Base-by-base conservation (phyloP, 1,139 yeast species). In the Magnusiomyces tetraspermus region DNA sequence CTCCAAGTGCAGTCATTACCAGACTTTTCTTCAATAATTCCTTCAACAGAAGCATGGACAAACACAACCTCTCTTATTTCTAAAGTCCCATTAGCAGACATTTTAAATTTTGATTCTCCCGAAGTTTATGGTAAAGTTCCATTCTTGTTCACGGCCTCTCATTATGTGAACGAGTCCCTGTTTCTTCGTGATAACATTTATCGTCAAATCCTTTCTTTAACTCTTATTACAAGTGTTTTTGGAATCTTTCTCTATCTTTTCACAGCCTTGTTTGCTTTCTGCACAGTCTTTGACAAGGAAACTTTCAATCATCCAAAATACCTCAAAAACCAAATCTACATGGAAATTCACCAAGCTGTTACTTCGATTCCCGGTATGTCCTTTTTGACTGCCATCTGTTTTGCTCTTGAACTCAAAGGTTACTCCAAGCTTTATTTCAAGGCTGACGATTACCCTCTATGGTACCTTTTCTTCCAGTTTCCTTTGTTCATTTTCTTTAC, bases 231-330 rank as follows among this genome's bases (percentile, higher is more conserved):
- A 59, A 79, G 89, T 43, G 56, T 90, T 13, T 90, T 90, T 65
- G 98, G 97, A 43, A 82, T 92, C 85, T 51, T 82, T 17, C 72
- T 90, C 51, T 92, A 92, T 70, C 74, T 89, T 51, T 59, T 70
- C n/a, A 85, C 82, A 51, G 97, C 97, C 10, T 73, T 81, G 17
- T 63, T 85, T 36, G 83, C 95, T 15, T 92, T 86, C 67, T 60
- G 75, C 48, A 80, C 83, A 61, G 82, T 92, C 31, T 92, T 87
- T 67, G 97, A 92, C 71, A 83, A 82, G 64, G 82, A 82, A 55
- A 86, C 89, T 55, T 88, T 92, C 76, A 86, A 92, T 71, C 98
- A 92, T 67, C 98, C 98, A 55, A 80, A 96, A 67, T 92, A 87
- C 70, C 78, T 92, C 71, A 92, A 92, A 69, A 90, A 92, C 71